These are phyloP conservation scores for Leptomonas seymouri DNA, from an alignment of 208 protist species.

Conservation along the genomic window DNA sequence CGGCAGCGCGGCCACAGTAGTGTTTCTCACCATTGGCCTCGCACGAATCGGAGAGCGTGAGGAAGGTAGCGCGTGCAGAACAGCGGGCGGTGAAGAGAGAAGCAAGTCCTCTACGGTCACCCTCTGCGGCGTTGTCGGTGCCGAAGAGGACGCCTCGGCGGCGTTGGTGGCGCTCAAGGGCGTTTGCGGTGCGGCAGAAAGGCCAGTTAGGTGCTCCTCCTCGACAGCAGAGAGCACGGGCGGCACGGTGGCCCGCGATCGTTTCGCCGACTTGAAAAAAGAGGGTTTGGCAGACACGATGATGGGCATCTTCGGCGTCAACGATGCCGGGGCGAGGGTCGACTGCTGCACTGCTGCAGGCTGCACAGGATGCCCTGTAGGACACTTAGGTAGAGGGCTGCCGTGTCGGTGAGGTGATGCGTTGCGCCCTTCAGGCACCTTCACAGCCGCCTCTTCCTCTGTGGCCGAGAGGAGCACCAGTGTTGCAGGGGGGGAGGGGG, in stretches of 20 bases:
- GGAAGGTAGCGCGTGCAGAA: no score
- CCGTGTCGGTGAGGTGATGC: slow-evolving; percentile 1
- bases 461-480: slow-evolving; percentile 1
- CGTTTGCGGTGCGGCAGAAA: not conserved
- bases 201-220: not conserved
- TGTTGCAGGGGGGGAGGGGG: not conserved
- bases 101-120: not conserved
- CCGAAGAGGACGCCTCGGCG: not conserved
- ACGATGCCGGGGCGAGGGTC: not conserved
- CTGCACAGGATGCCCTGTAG: no score
- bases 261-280: not conserved
- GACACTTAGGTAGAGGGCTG: no score
- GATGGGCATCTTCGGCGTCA: not conserved
- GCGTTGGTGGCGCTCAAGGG: not conserved
- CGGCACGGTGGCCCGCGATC: not conserved
- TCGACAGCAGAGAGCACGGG: not conserved
- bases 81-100: not conserved
- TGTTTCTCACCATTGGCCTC: not conserved
- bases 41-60: no score
- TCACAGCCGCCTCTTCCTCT: not conserved
- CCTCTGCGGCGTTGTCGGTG: no score
- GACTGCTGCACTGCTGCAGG: no score
- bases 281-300: not conserved
- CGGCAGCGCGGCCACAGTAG: not conserved
- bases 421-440: no score